A percentile compares a stretch with the other conserved stretches of the same genome.
phyloP scores from a whole-genome alignment of 2,329 filamentous ascomycete species.

The Colletotrichum sp. region DNA sequence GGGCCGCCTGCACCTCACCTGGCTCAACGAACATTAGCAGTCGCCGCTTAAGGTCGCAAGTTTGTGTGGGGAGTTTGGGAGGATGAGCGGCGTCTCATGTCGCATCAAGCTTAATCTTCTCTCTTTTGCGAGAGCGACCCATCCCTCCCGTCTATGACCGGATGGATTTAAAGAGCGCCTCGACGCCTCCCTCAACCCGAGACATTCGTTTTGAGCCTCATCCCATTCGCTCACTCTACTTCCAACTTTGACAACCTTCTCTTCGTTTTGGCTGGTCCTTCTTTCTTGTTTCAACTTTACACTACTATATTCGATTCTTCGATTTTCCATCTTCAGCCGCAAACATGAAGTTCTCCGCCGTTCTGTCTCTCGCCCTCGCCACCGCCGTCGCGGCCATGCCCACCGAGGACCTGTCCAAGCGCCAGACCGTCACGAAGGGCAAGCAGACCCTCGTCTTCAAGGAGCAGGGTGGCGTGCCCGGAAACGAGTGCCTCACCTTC shows the following conservation, averaged over 20 bases:
- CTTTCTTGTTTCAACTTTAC: background rate
- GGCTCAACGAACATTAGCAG: background rate
- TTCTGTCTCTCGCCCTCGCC: conserved; percentile 24
- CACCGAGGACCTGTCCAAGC: background rate
- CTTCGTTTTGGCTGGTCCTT: conserved; percentile 10
- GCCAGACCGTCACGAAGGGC: conserved; percentile 1
- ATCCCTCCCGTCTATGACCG: background rate
- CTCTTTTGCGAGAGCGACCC: background rate
- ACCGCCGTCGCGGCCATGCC: conserved; percentile 24
- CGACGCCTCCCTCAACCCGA: background rate
- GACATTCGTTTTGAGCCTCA: background rate
- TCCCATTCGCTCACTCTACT: conserved; percentile 2
- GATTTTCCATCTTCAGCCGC: background rate
- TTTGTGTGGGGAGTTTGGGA: background rate
- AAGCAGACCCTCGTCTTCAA: conserved; percentile 36
- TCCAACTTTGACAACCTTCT: background rate
- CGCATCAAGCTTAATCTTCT: conserved; percentile 11
- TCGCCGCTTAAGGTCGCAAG: background rate
- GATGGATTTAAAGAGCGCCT: background rate
- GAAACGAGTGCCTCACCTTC: conserved; percentile 44
- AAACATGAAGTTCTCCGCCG: conserved; percentile 26
- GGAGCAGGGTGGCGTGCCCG: conserved; percentile 39
- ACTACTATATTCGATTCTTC: background rate
- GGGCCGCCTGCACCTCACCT: background rate
- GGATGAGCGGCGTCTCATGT: background rate